Evolutionary conservation across 176 grass and related monocot species (phyloP).

Genomic region (Eragrostis curvula): DNA sequence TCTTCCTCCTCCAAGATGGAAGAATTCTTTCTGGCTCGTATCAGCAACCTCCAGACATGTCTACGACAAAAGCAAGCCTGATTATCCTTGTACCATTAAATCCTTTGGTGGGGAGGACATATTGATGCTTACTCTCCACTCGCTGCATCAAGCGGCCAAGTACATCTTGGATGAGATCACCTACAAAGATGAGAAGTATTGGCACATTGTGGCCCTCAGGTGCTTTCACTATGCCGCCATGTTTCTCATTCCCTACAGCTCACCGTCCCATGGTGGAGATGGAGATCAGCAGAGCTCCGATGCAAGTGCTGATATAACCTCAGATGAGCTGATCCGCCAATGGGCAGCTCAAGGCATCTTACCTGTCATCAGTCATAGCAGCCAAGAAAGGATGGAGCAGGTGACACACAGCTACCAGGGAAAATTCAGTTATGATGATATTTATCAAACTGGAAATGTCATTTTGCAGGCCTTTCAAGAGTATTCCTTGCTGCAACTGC

Average conservation of each 20-base stretch:
- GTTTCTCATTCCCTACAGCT: neutral
- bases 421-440: neutral
- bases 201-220: neutral
- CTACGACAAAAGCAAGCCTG: neutral
- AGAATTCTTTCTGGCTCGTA: fast-evolving
- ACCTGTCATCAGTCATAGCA: neutral
- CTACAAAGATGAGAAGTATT: neutral
- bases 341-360: constrained; percentile 4
- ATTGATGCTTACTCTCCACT: neutral
- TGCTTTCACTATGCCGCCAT: constrained; percentile 19
- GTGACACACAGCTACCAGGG: too few relatives aligned
- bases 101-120: neutral
- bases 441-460: constrained; percentile 1
- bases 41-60: neutral
- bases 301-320: neutral
- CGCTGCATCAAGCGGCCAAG: constrained; percentile 3
- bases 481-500: constrained; percentile 4
- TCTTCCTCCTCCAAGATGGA: fast-evolving
- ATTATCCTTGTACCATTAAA: fast-evolving
- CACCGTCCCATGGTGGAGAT: neutral
- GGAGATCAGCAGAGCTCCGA: neutral
- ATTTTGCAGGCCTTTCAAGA: neutral
- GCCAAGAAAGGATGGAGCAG: neutral
- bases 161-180: neutral
- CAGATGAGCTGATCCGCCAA: neutral